Conservation (phyloP, 2,329 filamentous ascomycete genomes). For the Fusarium redolens region DNA sequence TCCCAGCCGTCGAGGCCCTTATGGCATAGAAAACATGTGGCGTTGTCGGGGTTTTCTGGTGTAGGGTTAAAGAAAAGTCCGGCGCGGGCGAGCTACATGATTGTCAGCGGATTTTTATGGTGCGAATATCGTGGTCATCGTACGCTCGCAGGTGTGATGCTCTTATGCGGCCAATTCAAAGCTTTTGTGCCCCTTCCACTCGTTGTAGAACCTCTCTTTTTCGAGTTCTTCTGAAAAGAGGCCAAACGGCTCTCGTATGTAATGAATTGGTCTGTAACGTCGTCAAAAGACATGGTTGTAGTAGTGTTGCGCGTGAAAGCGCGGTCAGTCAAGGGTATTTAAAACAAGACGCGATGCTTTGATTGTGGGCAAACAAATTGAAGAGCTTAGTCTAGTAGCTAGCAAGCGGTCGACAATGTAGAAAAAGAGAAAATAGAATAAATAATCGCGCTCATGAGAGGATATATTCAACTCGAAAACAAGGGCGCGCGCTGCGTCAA, state of each 20-base stretch:
- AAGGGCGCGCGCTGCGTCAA: conserved; percentile 14
- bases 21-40: conserved; percentile 86
- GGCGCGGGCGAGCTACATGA: conserved; percentile 80
- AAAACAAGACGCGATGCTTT: conserved; percentile 36
- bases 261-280: conserved; percentile 61
- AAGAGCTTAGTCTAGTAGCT: not conserved
- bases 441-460: conserved; percentile 35
- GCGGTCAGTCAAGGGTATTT: conserved; percentile 27
- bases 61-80: conserved; percentile 91
- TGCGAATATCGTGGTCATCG: conserved; percentile 5
- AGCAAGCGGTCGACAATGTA: conserved; percentile 11
- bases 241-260: conserved; percentile 81
- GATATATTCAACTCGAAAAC: conserved; percentile 8
- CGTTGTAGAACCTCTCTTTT: conserved; percentile 76
- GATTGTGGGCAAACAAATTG: conserved; percentile 7
- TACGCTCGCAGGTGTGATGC: conserved; percentile 50
- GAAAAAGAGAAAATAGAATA: conserved; percentile 20
- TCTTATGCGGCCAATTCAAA: conserved; percentile 80
- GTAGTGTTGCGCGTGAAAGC: conserved; percentile 35
- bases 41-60: conserved; percentile 83
- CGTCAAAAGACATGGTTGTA: conserved; percentile 49
- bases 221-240: conserved; percentile 77
- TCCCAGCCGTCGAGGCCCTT: conserved; percentile 94
- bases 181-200: conserved; percentile 64
- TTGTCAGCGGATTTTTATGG: conserved; percentile 36